Percentiles rank a stretch among this genome's conserved stretches.
Conservation (phyloP, 208 protist species). For the Trypanosoma boissoni region DNA sequence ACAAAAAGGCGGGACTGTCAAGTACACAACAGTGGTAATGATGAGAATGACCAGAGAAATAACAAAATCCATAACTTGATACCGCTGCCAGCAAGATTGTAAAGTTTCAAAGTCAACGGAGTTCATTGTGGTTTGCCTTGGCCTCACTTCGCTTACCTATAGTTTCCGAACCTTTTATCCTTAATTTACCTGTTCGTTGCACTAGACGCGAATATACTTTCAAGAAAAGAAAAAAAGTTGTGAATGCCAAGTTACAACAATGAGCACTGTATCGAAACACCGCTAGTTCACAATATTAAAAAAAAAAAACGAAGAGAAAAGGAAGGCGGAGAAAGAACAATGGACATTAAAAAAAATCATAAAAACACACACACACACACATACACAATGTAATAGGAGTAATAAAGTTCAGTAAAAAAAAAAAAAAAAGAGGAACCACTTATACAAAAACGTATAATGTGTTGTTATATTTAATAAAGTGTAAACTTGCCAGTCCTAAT, state of each 20-base stretch:
- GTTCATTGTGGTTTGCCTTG: no score
- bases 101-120: background rate
- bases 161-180: background rate
- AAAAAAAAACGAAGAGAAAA: conserved; percentile 18
- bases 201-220: no score
- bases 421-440: background rate
- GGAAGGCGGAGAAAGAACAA: conserved; percentile 4
- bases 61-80: conserved; percentile 53
- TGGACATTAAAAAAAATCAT: background rate
- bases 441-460: background rate
- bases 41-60: conserved; percentile 19
- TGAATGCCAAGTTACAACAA: background rate
- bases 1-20: conserved; percentile 31
- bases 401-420: no score
- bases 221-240: conserved; percentile 1
- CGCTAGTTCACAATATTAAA: background rate
- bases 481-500: no score
- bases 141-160: no score
- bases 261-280: background rate
- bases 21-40: conserved; percentile 11
- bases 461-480: no score
- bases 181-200: no score
- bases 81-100: conserved; percentile 24
- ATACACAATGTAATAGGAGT: no score
- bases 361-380: background rate